Percentiles rank a stretch among this genome's conserved stretches.
Conservation (phyloP, 345 rosid genomes). For the Boechera stricta region DNA sequence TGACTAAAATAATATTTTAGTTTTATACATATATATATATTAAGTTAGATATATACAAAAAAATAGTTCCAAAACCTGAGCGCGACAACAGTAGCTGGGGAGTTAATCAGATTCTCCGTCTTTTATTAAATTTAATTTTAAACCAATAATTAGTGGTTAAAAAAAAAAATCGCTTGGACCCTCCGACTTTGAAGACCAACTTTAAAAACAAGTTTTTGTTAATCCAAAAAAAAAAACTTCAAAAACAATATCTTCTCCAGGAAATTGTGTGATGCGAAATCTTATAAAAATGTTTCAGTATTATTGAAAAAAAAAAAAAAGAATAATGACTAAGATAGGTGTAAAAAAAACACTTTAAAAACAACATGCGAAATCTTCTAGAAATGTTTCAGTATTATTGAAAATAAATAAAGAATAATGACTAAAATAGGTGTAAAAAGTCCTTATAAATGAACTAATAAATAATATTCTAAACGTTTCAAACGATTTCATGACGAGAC, state of each 20-base stretch:
- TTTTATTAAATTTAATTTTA: no score
- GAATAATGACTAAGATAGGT: neutral
- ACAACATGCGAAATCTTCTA: no score
- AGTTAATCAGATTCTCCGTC: no score
- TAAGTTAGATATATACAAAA: neutral
- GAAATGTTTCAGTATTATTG: neutral
- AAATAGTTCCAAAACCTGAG: no score
- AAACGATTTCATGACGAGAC: constrained; percentile 1
- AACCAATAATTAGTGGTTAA: no score
- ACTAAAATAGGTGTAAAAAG: neutral
- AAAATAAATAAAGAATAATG: neutral
- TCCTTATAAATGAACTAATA: neutral
- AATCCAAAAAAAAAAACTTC: no score
- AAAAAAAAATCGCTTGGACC: no score
- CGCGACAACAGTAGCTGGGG: no score
- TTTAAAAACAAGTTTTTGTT: neutral
- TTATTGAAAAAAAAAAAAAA: neutral
- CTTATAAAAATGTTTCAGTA: neutral
- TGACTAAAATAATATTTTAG: neutral
- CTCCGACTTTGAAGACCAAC: neutral
- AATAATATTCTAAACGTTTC: neutral
- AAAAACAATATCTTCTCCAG: neutral
- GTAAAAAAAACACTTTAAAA: neutral
- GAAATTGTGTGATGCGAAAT: neutral
- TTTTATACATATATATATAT: neutral